Base-by-base conservation (phyloP, 768 basidiomycete species). In the Ramaria sp. region DNA sequence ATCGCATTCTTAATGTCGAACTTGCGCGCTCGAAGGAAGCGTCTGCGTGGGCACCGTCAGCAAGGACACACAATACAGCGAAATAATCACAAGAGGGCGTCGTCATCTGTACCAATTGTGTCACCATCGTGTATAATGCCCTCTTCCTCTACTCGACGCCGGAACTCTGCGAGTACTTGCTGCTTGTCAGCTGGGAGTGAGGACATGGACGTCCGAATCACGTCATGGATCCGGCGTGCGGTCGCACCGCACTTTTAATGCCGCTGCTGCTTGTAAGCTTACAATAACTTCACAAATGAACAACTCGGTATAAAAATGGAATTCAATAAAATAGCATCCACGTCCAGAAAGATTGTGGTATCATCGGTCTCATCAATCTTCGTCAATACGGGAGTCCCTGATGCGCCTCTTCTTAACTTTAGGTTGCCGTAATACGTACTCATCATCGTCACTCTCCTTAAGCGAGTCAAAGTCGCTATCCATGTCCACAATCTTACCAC, bases 11-110 rank as follows among this genome's bases (percentile, higher is more conserved):
- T 70, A 12, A 41, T n/a, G 37, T 53, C 42, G 48, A 49, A 87
- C 60, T 80, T 80, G 2, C 86, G 81, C 10, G 86, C 86, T 37
- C 82, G 79, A n/a, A 89, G 68, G 63, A 88, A 89, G n/a, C 86
- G 80, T 55, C 86, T 88, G 60, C 4, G n/a, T 49, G 48, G 31
- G 27, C 27, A 27, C 27, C 2, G 12, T 17, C 27, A 17, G 27
- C 31, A 20, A 7, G 27, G 24, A 13, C 27, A 1, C 11, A 49
- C 48, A 49, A 30, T 11, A 30, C n/a, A 13, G 24, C 48, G 34
- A 13, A 37, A 37, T 37, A 37, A 37, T 30, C 27, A 49, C 85
- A 84, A 65, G 13, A 87, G 65, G 9, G 83, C 84, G 54, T 72
- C 70, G 60, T 78, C 74, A 57, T 78, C 81, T 2, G 82, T 80